Base-by-base conservation (phyloP, 2,329 filamentous ascomycete species). In the Orbilia blumenaviensis region DNA sequence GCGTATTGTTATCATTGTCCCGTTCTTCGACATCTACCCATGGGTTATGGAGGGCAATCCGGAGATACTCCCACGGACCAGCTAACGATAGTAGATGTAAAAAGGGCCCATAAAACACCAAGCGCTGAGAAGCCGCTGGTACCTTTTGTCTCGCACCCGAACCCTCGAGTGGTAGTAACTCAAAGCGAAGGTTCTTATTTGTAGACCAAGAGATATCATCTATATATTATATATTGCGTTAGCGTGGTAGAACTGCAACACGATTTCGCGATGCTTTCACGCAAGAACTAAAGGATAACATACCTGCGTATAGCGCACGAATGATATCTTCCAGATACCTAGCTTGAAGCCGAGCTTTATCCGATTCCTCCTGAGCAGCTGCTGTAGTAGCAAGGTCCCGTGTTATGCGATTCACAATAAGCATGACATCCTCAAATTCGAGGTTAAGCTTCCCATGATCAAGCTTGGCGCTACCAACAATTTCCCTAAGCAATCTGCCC, bases 21-120 rank as follows among this genome's bases (percentile, higher is more conserved):
- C 18, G 10, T 29, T 34, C 42, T 16, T 44, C 8, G 3, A 66
- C 10, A 2, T 52, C 14, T 10, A 75, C 4, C 71, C 71, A 75
- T 14, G 71, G 71, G 16, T 75, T 75, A 12, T 48, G 9, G 3
- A 75, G 21, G n/a, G 54, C 54, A 21, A 52, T 48, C 10, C 12
- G 18, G 23, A 75, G 63, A n/a, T 32, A 58, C 10, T 44, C 4
- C 3, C n/a, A 18, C 8, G 46, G n/a, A 6, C 23, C 41, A 1
- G 14, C 14, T 3, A 38, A 3, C 12, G 44, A 27, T 0, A 63
- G 10, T n/a, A 58, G 8, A 32, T 56, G 25, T 9, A 64, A 5
- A 14, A 58, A 32, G 3, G 10, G 4, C 9, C 44, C 32, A 34
- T 1, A 1, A 10, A 38, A 58, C 8, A 10, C 8, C 29, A 25